Percentiles rank a stretch among this genome's conserved stretches.
phyloP scores from a whole-genome alignment of 306 rosid species.

The Dalbergia cultrata region DNA sequence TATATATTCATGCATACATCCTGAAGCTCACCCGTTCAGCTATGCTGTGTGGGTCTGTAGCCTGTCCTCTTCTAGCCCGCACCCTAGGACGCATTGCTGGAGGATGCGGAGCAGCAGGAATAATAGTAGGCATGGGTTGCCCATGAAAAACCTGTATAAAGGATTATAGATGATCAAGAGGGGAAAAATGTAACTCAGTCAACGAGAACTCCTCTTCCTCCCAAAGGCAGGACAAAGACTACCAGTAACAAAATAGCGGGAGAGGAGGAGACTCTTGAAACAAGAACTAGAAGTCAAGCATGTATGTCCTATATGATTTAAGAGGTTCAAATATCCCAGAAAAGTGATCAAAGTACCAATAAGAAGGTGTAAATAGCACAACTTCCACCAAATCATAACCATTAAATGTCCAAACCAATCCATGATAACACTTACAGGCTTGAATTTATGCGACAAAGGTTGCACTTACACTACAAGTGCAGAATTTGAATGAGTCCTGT shows the following conservation, averaged over 20 bases:
- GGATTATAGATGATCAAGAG: conserved; percentile 30
- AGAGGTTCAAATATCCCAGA: conserved; percentile 24
- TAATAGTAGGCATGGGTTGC: conserved; percentile 70
- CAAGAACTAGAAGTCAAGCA: conserved; percentile 3
- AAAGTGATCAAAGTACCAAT: neutral
- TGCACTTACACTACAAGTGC: conserved; percentile 35
- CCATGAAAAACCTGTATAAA: conserved; percentile 82
- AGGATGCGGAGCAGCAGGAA: conserved; percentile 84
- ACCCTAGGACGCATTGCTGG: conserved; percentile 98
- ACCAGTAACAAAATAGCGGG: neutral
- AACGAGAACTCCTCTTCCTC: conserved; percentile 11
- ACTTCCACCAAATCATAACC: conserved; percentile 33
- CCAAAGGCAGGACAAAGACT: neutral
- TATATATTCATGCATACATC: conserved; percentile 28
- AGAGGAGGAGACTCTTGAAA: neutral
- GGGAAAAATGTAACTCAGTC: conserved; percentile 22
- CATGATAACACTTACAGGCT: conserved; percentile 34
- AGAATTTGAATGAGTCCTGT: conserved; percentile 17
- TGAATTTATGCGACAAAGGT: neutral
- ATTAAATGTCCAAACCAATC: conserved; percentile 17
- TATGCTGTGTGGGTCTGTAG: conserved; percentile 99
- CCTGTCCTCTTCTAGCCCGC: conserved; percentile 98
- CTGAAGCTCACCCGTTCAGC: conserved; percentile 88
- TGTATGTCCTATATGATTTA: conserved; percentile 17
- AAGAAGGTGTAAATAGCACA: conserved; percentile 24